Conservation (phyloP, 208 protist genomes). For the Sergeia podlipaevii region DNA sequence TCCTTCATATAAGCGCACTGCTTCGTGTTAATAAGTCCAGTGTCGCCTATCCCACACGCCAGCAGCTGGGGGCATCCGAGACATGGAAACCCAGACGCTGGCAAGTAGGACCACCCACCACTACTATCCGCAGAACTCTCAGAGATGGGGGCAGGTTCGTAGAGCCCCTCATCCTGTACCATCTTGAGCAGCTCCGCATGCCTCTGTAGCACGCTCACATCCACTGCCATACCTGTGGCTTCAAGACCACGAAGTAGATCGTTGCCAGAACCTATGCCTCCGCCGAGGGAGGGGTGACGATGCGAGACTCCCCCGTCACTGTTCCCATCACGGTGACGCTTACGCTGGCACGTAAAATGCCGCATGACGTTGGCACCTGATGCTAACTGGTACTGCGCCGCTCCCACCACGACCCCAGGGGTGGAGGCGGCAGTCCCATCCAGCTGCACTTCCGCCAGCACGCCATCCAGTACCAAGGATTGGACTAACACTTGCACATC, state of each 20-base stretch:
- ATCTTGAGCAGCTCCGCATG: not conserved
- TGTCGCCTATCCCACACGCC: constrained; percentile 34
- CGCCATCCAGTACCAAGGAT: constrained; percentile 66
- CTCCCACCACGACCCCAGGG: not conserved
- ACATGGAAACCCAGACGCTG: constrained; percentile 71
- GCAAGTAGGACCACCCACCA: constrained; percentile 57
- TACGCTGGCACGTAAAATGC: constrained; percentile 48
- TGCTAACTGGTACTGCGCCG: constrained; percentile 46
- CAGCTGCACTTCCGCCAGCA: constrained; percentile 41
- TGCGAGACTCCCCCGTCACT: not conserved
- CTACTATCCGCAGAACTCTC: constrained; percentile 1
- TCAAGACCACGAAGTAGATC: not conserved
- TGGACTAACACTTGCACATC: constrained; percentile 65
- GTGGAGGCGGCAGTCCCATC: not conserved
- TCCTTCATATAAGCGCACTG: constrained; percentile 48
- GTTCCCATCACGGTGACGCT: too few species aligned
- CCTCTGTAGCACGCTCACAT: not conserved
- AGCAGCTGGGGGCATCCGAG: constrained; percentile 70
- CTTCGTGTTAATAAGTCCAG: constrained; percentile 53
- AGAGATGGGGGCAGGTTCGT: not conserved
- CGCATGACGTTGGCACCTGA: constrained; percentile 59
- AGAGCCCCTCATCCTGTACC: constrained; percentile 5
- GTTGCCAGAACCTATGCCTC: not conserved
- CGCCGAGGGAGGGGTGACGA: not conserved
- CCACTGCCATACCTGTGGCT: not conserved